phyloP scores from a whole-genome alignment of 1,284 basidiomycete genomes.

The Phaffia rhodozyma region DNA sequence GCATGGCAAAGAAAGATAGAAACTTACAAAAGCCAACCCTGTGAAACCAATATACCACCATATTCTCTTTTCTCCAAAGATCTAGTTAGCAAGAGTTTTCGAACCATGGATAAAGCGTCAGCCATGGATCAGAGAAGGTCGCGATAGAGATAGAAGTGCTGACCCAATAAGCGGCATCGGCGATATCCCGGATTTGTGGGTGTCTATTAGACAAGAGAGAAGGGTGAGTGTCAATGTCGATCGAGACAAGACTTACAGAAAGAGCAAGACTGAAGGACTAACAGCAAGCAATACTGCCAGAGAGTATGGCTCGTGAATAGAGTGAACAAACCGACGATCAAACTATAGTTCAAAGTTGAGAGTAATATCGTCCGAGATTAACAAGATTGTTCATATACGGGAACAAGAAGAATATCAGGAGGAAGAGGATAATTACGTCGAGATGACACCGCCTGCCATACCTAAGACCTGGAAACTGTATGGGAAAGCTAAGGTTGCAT shows the following conservation, averaged over 20 bases:
- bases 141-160: not conserved
- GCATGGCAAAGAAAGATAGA: not conserved
- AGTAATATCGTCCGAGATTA: slow-evolving; percentile 13
- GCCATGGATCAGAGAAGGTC: not conserved
- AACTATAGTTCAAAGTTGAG: not conserved
- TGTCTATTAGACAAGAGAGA: not conserved
- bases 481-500: slow-evolving; percentile 12
- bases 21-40: slow-evolving; percentile 3
- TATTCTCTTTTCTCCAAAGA: slow-evolving; percentile 5
- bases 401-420: slow-evolving; percentile 19
- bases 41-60: slow-evolving; percentile 11
- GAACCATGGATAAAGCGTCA: not conserved
- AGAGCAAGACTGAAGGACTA: not conserved
- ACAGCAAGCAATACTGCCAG: slow-evolving; percentile 45
- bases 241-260: not conserved
- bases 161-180: slow-evolving; percentile 12
- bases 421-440: not conserved
- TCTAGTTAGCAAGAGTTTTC: too few species aligned
- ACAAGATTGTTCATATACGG: too few species aligned
- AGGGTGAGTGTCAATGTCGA: not conserved
- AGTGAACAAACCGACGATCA: slow-evolving; percentile 19
- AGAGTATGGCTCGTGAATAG: slow-evolving; percentile 42
- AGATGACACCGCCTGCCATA: slow-evolving; percentile 11
- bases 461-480: slow-evolving; percentile 12
- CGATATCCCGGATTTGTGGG: slow-evolving; percentile 13